Base-by-base conservation (phyloP, 192 early-diverging fungal species). In the Backusella sp. region DNA sequence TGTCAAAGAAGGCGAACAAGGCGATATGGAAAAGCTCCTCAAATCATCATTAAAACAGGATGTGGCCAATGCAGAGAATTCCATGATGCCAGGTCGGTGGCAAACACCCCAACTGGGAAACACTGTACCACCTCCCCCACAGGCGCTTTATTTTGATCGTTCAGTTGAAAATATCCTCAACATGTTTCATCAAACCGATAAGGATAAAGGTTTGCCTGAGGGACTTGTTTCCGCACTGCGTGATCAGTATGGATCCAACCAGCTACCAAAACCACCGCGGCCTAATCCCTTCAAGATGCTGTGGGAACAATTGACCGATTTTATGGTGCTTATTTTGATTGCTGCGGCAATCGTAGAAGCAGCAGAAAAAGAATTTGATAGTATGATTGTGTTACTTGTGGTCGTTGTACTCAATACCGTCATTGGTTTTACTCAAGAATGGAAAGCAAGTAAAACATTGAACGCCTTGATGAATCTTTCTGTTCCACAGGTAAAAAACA, bases 351-450 rank as follows among this genome's bases (percentile, higher is more conserved):
- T 97, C 56, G 88, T 94, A 34, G 94, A 94, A 71, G 96, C 90
- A 0, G 93, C 95, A 35, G 87, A 92, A 28, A 88, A 95, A 35
- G 80, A 80, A 19, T 80, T 76, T 36, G 72, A 80, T 28, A 76
- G 74, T 53, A 75, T 75, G 69, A 49, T 75, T 26, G 91, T 98
- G 26, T 84, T 98, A 37, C 81, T 92, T 12, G 84, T 93, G 21
- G 92, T 99, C 30, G 93, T 97, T 56, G 85, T 91, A 19, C 77
- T 97, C 59, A 99, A 99, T 83, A 90, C 95, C 26, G 80, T 92
- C 46, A 96, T 99, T 77, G 98, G 98, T 17, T 97, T 98, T 76
- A 88, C 90, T 15, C 98, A 99, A 83, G 98, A 99, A 76, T 98
- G 90, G 85, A 93, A 95, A 80, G 97, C 98, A 9, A 94, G 89